Base-by-base conservation (phyloP, 2,329 filamentous ascomycete species). In the Claviceps arundinis region DNA sequence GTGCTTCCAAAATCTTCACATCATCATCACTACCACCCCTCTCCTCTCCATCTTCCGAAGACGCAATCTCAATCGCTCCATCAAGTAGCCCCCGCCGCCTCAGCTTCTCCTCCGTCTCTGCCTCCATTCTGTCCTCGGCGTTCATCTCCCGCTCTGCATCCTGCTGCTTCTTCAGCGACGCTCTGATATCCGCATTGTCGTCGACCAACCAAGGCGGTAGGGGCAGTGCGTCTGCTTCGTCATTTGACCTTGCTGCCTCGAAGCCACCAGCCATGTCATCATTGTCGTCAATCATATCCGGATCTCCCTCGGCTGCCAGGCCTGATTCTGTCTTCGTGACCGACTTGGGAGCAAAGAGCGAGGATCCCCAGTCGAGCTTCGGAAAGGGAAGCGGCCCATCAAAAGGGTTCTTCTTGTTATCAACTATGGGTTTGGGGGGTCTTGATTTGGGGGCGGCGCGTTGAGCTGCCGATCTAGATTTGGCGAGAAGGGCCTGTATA, bases 311-410 rank as follows among this genome's bases (percentile, higher is more conserved):
- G 7, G 57, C 44, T 13, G 50, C 11, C 38, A 24, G 62, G 55
- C 4, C 59, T 56, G 6, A 2, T 8, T 16, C 58, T 54, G 45
- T 60, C 60, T 40, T 43, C 9, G 64, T 57, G 0, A 53, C 51
- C 6, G 58, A 55, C 52, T 71, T 73, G 56, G 72, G 74, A 5
- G 67, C 68, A 54, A 81, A 82, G 2, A 82, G 71, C 1, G 74
- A 77, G 2, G 79, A 83, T 50, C 79, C 82, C 74, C 78, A 82
- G 45, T 85, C 81, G 1, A 95, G 74, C 62, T 89, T 91, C 59
- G 95, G 89, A 61, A 98, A 98, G 0, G 93, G 93, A 5, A 98
- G 68, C 0, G 90, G 89, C 0, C 91, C 91, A 57, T 80, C 80
- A 61, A 95, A 81, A 0, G 80, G 74, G 58, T 81, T 80, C 57